A percentile compares a stretch with the other conserved stretches of the same genome.
Evolutionary conservation across 202 grass and related monocot species (phyloP).

Genomic region (Carex arenaria): DNA sequence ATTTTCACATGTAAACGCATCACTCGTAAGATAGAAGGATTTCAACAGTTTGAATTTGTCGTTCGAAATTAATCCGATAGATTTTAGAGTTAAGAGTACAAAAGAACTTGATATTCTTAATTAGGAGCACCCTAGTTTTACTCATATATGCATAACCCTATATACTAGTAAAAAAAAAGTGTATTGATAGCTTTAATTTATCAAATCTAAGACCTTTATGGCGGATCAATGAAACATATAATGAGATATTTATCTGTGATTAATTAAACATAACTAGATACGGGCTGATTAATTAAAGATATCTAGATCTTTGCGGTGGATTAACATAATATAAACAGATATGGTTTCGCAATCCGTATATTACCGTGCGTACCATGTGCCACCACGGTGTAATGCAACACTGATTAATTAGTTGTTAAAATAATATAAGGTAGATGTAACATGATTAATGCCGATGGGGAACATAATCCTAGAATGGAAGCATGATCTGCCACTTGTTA

Average conservation of each 20-base stretch:
- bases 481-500: slow-evolving; percentile 13
- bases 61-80: too few species aligned
- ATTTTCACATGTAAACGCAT: too few species aligned
- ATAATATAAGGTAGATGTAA: neutral
- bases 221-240: neutral
- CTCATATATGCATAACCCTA: too few species aligned
- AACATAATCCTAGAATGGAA: slow-evolving; percentile 16
- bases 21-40: too few species aligned
- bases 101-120: too few species aligned
- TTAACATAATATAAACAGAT: slow-evolving; percentile 11
- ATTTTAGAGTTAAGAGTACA: too few species aligned
- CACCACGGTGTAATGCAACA: neutral
- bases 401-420: neutral
- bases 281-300: neutral
- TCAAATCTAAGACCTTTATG: neutral
- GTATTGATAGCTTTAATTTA: neutral
- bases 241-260: neutral
- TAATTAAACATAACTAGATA: neutral
- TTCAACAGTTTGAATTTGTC: too few species aligned
- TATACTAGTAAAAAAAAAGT: neutral
- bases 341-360: slow-evolving; percentile 6
- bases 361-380: neutral
- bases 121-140: too few species aligned
- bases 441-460: neutral
- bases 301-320: neutral